Conservation (phyloP, 2,329 filamentous ascomycete species). For the Colletotrichum incanum region DNA sequence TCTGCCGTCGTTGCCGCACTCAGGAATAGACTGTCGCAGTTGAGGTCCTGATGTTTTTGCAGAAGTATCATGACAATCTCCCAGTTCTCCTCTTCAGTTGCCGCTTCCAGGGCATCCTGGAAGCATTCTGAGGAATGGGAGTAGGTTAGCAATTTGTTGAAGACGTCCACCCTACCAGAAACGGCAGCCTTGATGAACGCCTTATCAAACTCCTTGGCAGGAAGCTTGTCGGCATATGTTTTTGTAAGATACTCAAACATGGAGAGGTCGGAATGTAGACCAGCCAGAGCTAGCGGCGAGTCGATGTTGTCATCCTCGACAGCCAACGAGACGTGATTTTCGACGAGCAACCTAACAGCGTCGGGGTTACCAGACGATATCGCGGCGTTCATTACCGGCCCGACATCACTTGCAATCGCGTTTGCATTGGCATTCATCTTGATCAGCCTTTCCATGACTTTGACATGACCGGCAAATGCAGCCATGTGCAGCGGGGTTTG, state of each 20-base stretch:
- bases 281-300: slow-evolving; percentile 57
- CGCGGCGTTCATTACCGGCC: slow-evolving; percentile 58
- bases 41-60: slow-evolving; percentile 50
- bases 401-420: slow-evolving; percentile 47
- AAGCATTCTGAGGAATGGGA: slow-evolving; percentile 51
- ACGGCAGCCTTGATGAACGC: slow-evolving; percentile 57
- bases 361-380: slow-evolving; percentile 59
- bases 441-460: slow-evolving; percentile 58
- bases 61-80: slow-evolving; percentile 55
- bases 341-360: slow-evolving; percentile 58
- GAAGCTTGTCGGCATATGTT: slow-evolving; percentile 57
- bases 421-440: slow-evolving; percentile 56
- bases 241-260: slow-evolving; percentile 60
- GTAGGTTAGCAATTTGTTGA: slow-evolving; percentile 57
- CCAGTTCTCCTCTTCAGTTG: slow-evolving; percentile 55
- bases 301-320: slow-evolving; percentile 49
- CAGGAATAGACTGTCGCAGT: slow-evolving; percentile 55
- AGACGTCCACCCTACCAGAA: slow-evolving; percentile 56
- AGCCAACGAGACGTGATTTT: slow-evolving; percentile 55
- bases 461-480: slow-evolving; percentile 55
- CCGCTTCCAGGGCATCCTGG: slow-evolving; percentile 53
- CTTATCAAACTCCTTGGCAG: slow-evolving; percentile 56
- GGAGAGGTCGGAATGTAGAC: slow-evolving; percentile 54
- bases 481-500: slow-evolving; percentile 59
- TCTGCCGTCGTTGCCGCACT: slow-evolving; percentile 52